A percentile compares a stretch with the other conserved stretches of the same genome.
Evolutionary conservation across 2,329 filamentous ascomycete genomes (phyloP).

Genomic region (Cladobotryum protrusum): DNA sequence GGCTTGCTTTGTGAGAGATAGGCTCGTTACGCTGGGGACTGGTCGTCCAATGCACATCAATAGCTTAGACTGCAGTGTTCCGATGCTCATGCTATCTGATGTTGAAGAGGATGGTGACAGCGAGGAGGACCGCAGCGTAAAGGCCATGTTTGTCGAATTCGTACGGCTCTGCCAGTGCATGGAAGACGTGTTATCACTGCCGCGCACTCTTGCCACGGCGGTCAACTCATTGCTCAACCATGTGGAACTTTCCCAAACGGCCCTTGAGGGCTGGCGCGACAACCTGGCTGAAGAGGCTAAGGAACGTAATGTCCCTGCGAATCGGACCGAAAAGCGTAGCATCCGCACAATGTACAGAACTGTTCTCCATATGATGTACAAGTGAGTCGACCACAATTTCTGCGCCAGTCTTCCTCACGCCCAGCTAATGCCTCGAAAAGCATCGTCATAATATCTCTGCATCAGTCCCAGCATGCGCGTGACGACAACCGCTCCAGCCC

Average conservation of each 20-base stretch:
- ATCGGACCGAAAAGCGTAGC: conserved; percentile 2
- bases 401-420: background rate
- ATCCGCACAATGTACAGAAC: conserved; percentile 6
- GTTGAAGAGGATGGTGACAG: conserved; percentile 14
- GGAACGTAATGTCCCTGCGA: background rate
- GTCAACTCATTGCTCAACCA: conserved; percentile 7
- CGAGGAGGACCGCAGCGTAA: conserved; percentile 13
- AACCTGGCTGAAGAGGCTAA: conserved; percentile 2
- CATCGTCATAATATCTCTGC: conserved; percentile 5
- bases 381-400: background rate
- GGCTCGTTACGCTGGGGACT: conserved; percentile 16
- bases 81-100: conserved; percentile 13
- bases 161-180: conserved; percentile 17
- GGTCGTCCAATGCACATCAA: conserved; percentile 18
- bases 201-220: conserved; percentile 1
- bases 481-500: conserved; percentile 3
- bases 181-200: conserved; percentile 15
- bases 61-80: conserved; percentile 16
- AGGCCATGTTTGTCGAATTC: conserved; percentile 16
- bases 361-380: conserved; percentile 10
- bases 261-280: conserved; percentile 7
- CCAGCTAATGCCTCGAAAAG: background rate
- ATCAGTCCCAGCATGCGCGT: conserved; percentile 6
- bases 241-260: conserved; percentile 11
- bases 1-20: conserved; percentile 16